Conservation (phyloP, 495 filamentous ascomycete species). For the Hypoxylon subgilvum region DNA sequence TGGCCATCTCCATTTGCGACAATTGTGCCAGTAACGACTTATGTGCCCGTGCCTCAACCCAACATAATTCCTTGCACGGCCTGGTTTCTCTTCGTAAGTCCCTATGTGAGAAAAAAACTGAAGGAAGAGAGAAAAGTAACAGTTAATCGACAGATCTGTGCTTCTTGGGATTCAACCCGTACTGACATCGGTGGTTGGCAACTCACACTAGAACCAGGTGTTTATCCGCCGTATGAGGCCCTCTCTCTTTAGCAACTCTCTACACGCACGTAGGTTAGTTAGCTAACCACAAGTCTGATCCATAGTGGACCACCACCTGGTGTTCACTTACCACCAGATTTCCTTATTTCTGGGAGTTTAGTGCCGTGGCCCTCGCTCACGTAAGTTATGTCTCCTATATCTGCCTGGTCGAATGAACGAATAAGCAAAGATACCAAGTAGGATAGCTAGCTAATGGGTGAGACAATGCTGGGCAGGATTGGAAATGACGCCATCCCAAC, state of each 20-base stretch:
- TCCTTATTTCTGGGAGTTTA: neutral
- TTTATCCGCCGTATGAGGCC: slow-evolving; percentile 6
- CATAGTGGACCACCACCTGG: slow-evolving; percentile 4
- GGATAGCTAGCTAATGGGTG: neutral
- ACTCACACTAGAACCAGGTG: slow-evolving; percentile 4
- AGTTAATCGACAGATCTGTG: neutral
- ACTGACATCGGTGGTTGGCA: slow-evolving; percentile 9
- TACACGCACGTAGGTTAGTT: neutral
- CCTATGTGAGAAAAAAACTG: neutral
- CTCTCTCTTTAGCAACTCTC: neutral
- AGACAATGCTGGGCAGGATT: neutral
- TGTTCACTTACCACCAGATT: neutral
- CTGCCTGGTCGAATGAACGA: no score
- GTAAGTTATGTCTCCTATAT: neutral
- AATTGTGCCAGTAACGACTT: slow-evolving; percentile 1
- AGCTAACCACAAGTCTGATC: slow-evolving; percentile 1
- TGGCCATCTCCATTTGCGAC: neutral
- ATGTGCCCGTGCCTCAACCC: neutral
- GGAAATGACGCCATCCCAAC: slow-evolving; percentile 2
- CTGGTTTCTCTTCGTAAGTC: slow-evolving; percentile 10
- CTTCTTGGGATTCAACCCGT: neutral
- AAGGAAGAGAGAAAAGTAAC: neutral
- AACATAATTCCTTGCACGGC: slow-evolving; percentile 1
- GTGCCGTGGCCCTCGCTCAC: slow-evolving; percentile 7
- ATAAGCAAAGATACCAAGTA: neutral